Base-by-base conservation (phyloP, 257 asterid genomes). In the Solanum pennellii region DNA sequence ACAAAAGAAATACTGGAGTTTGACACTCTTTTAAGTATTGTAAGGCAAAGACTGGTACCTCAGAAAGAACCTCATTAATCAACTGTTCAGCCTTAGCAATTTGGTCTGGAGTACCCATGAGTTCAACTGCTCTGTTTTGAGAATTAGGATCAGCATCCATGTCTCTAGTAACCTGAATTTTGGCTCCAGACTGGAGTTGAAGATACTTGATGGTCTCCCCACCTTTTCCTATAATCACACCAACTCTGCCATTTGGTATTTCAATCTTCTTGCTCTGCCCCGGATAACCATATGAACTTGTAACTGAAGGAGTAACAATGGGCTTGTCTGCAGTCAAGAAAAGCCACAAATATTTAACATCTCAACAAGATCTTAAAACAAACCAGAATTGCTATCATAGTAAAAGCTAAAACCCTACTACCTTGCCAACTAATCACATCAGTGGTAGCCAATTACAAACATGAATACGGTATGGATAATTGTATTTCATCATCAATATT, bases 171-270 rank as follows among this genome's bases (percentile, higher is more conserved):
- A 94, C 98, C 93, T 95, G 98, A 90, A 95, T 95, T 91, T 94
- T 94, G 65, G 98, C 98, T 41, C 98, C 98, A 31, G 98, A 94
- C 83, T 93, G 95, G 47, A 86, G 87, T 86, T 95, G 98, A 84
- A 95, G 96, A 74, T 92, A 89, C 90, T 93, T 94, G 87, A 95
- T 94, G 45, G 98, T 95, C 88, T 95, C 98, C 2, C 98, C 98
- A 31, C 94, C 95, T 90, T 92, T 93, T 42, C 98, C 98, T 82
- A 95, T 95, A 49, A 95, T 94, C 31, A 95, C 95, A 14, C 98
- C 98, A 88, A 95, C 98, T 92, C 93, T 93, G 44, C 94, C 96
- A 90, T 95, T 95, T 37, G 98, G 98, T 37, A 89, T 83, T 77
- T 89, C 91, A 45, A 89, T 89, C 87, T 33, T 88, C 88, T 84